These are phyloP conservation scores for Lactarius sp. DNA, from an alignment of 768 basidiomycete genomes.

Conservation along the genomic window DNA sequence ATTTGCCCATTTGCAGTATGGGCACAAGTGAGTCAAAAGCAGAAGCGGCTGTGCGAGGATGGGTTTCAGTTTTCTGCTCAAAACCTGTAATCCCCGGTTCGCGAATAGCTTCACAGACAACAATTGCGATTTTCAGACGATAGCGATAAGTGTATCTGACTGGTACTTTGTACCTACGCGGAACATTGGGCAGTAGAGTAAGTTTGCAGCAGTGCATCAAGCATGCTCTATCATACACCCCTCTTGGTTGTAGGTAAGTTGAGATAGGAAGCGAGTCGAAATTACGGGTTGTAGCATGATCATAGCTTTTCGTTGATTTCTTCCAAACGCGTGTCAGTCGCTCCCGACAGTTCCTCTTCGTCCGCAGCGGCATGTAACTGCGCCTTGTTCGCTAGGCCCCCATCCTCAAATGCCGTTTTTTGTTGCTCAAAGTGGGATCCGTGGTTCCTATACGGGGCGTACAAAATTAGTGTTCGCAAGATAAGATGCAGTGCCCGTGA, in stretches of 20 bases:
- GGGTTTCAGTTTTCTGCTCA: no score
- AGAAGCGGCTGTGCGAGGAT: no score
- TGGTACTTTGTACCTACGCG: neutral
- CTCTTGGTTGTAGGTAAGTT: neutral
- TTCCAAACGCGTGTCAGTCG: neutral
- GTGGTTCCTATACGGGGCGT: constrained; percentile 29
- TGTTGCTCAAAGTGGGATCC: constrained; percentile 73
- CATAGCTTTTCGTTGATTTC: neutral
- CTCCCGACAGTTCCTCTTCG: neutral
- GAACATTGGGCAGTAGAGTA: neutral
- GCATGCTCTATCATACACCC: constrained; percentile 2
- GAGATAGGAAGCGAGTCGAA: neutral
- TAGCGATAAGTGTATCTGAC: neutral
- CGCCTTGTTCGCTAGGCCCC: constrained; percentile 50
- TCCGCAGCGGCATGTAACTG: constrained; percentile 11
- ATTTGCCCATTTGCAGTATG: no score
- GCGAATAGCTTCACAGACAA: neutral
- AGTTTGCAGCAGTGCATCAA: neutral
- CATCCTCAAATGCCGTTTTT: constrained; percentile 74
- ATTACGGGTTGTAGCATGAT: neutral
- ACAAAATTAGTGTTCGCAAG: neutral
- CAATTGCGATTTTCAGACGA: neutral
- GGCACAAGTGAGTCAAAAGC: no score
- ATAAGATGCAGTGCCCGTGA: constrained; percentile 21
- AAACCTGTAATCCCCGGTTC: neutral